Percentiles rank a stretch among this genome's conserved stretches.
Evolutionary conservation across 306 rosid species (phyloP).

Genomic region (Alnus glutinosa): DNA sequence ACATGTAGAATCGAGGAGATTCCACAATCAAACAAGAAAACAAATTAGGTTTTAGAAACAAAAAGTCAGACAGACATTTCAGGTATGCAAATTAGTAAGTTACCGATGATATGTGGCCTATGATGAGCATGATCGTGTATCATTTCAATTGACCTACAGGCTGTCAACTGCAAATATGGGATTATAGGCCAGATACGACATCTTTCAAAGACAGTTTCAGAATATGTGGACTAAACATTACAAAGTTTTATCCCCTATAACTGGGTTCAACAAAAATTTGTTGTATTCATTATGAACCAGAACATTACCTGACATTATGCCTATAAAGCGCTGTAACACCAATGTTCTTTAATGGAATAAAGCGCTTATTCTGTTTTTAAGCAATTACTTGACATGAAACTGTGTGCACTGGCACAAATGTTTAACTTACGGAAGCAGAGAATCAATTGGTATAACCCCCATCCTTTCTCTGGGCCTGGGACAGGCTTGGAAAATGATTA

Average conservation of each 20-base stretch:
- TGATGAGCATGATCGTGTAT: neutral
- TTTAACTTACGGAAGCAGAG: neutral
- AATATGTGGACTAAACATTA: neutral
- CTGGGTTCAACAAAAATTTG: neutral
- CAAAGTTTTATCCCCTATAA: neutral
- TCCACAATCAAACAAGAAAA: neutral
- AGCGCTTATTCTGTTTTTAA: neutral
- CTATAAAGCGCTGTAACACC: neutral
- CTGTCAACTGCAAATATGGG: neutral
- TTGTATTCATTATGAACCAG: neutral
- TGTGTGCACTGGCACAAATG: neutral
- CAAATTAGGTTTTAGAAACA: neutral
- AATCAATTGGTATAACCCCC: neutral
- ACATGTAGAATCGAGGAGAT: neutral
- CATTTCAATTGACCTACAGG: neutral
- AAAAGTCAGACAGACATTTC: neutral
- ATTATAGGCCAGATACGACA: neutral
- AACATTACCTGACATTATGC: neutral
- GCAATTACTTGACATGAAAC: neutral
- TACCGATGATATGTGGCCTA: neutral
- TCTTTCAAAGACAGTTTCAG: neutral
- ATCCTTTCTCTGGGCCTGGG: neutral
- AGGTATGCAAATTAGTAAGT: neutral
- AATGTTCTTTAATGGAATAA: neutral
- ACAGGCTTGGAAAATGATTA: neutral